Percentiles rank a stretch among this genome's conserved stretches.
These are phyloP conservation scores for Termitomyces sp. DNA, from an alignment of 768 basidiomycete genomes.

Conservation along the genomic window DNA sequence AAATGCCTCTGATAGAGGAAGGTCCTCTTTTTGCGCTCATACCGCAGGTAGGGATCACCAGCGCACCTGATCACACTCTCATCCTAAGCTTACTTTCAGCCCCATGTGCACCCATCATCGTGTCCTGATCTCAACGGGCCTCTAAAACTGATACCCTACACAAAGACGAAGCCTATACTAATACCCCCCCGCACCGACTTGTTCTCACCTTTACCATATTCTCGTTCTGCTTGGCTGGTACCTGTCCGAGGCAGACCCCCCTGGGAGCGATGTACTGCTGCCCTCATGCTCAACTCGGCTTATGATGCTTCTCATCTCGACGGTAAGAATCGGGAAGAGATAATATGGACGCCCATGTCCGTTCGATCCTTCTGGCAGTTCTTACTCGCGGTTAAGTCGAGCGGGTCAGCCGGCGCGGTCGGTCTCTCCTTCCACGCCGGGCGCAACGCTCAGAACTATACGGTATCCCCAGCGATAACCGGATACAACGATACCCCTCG, in stretches of 20 bases:
- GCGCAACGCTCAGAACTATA: not conserved
- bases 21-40: slow-evolving; percentile 31
- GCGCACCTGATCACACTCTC: slow-evolving; percentile 12
- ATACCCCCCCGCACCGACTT: slow-evolving; percentile 27
- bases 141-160: slow-evolving; percentile 23
- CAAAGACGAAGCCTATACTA: slow-evolving; percentile 27
- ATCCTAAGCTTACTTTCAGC: slow-evolving; percentile 19
- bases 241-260: slow-evolving; percentile 49
- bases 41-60: slow-evolving; percentile 35
- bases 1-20: slow-evolving; percentile 17
- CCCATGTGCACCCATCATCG: slow-evolving; percentile 28
- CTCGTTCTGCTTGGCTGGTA: slow-evolving; percentile 50
- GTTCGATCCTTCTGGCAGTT: slow-evolving; percentile 46
- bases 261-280: slow-evolving; percentile 40
- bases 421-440: slow-evolving; percentile 42
- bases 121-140: slow-evolving; percentile 14
- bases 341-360: slow-evolving; percentile 42
- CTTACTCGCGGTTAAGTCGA: slow-evolving; percentile 32
- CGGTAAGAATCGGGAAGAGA: slow-evolving; percentile 16
- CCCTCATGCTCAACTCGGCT: slow-evolving; percentile 28
- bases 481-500: not conserved
- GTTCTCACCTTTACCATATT: slow-evolving; percentile 19
- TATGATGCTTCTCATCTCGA: slow-evolving; percentile 15
- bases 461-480: not conserved
- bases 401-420: slow-evolving; percentile 34